These are phyloP conservation scores for Aspergillus sp. DNA, from an alignment of 2,329 filamentous ascomycete genomes.

Conservation along the genomic window DNA sequence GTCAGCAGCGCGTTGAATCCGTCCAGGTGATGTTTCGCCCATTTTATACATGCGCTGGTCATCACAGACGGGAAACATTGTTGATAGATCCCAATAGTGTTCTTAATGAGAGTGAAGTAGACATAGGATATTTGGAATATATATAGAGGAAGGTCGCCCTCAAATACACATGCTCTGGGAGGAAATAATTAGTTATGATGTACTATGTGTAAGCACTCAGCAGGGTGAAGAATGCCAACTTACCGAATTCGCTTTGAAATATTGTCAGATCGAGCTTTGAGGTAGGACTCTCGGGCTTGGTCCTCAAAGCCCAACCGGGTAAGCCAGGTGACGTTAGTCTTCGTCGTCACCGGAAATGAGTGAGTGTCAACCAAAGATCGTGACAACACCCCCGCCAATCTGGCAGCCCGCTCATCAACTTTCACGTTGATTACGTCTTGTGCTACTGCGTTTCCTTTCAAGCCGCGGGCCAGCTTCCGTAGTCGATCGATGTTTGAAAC, in stretches of 20 bases:
- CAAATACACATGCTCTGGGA: slow-evolving; percentile 84
- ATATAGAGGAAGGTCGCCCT: slow-evolving; percentile 87
- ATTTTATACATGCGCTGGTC: slow-evolving; percentile 94
- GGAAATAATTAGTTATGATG: slow-evolving; percentile 22
- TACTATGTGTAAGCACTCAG: not conserved
- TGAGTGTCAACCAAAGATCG: slow-evolving; percentile 77
- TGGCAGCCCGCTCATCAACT: slow-evolving; percentile 78
- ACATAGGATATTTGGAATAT: slow-evolving; percentile 95
- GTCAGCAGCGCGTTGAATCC: slow-evolving; percentile 81
- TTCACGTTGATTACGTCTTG: slow-evolving; percentile 93
- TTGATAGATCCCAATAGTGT: slow-evolving; percentile 89
- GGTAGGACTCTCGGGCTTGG: slow-evolving; percentile 80
- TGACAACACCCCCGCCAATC: slow-evolving; percentile 73
- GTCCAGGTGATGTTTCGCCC: slow-evolving; percentile 95
- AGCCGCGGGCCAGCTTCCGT: slow-evolving; percentile 71
- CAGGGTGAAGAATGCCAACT: slow-evolving; percentile 19
- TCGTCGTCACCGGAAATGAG: slow-evolving; percentile 73
- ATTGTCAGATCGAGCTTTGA: slow-evolving; percentile 73
- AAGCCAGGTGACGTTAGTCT: slow-evolving; percentile 79
- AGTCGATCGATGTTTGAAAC: slow-evolving; percentile 84
- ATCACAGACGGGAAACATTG: slow-evolving; percentile 78
- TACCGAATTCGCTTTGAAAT: slow-evolving; percentile 83
- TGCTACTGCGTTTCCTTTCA: slow-evolving; percentile 82
- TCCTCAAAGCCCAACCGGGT: slow-evolving; percentile 87
- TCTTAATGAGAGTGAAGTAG: slow-evolving; percentile 91